These are phyloP conservation scores for Apiospora pterosperma DNA, from an alignment of 2,329 filamentous ascomycete species.

Conservation along the genomic window DNA sequence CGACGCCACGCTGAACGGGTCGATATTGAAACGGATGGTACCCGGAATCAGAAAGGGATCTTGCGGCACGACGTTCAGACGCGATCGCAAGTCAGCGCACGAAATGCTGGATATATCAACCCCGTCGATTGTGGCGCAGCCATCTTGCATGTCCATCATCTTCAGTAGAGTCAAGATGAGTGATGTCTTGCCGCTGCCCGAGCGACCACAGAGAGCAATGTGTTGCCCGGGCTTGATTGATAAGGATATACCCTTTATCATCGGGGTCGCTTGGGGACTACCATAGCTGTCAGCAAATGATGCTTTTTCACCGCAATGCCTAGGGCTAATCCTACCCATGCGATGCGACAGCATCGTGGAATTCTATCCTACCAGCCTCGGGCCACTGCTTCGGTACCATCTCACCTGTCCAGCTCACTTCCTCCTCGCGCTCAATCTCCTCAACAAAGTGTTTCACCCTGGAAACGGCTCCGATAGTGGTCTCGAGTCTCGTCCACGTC, in stretches of 20 bases:
- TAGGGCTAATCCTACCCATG: not conserved
- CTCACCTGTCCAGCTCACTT: not conserved
- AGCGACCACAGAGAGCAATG: constrained; percentile 14
- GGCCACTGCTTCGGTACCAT: not conserved
- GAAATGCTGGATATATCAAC: constrained; percentile 9
- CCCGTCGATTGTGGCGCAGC: constrained; percentile 12
- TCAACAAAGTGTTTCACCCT: constrained; percentile 4
- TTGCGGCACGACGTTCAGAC: constrained; percentile 15
- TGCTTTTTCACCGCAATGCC: not conserved
- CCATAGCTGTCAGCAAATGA: too few species aligned
- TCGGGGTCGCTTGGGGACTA: constrained; percentile 5
- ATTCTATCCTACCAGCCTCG: not conserved
- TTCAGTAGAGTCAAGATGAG: constrained; percentile 12
- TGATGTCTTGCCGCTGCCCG: constrained; percentile 14
- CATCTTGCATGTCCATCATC: constrained; percentile 11
- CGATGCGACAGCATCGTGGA: not conserved
- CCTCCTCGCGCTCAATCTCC: constrained; percentile 7
- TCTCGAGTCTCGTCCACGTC: constrained; percentile 20
- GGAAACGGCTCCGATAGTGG: constrained; percentile 19
- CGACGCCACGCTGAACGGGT: constrained; percentile 6
- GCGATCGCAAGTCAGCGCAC: constrained; percentile 8
- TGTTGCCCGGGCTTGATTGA: constrained; percentile 10
- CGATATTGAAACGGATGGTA: constrained; percentile 14
- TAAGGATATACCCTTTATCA: constrained; percentile 9
- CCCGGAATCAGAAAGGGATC: constrained; percentile 16